Percentiles rank a stretch among this genome's conserved stretches.
Conservation (phyloP, 139 green algal genomes). For the Zygnema cylindricum region DNA sequence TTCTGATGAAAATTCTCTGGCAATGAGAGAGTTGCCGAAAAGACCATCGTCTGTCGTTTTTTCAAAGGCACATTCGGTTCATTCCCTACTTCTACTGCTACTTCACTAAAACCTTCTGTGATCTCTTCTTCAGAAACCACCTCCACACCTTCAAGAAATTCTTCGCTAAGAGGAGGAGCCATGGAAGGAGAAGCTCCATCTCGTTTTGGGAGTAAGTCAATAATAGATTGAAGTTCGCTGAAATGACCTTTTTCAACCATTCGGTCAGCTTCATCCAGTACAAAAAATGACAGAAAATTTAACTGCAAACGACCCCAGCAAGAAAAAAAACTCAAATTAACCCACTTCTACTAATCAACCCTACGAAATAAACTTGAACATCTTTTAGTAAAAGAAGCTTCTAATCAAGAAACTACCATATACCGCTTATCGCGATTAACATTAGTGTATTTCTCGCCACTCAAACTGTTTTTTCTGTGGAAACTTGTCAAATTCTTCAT, state of each 20-base stretch:
- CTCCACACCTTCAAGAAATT: constrained; percentile 22
- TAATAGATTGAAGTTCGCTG: constrained; percentile 83
- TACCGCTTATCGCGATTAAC: no score
- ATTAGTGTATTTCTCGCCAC: no score
- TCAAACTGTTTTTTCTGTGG: no score
- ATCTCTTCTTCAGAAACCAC: constrained; percentile 43
- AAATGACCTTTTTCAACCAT: constrained; percentile 87
- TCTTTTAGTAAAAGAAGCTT: no score
- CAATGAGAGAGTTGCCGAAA: constrained; percentile 94
- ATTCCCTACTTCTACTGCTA: constrained; percentile 63
- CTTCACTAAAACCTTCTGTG: constrained; percentile 13
- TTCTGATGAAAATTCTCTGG: constrained; percentile 65
- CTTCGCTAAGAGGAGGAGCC: not conserved
- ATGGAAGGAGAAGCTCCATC: not conserved
- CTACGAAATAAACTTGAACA: no score
- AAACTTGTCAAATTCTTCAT: no score
- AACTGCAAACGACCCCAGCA: constrained; percentile 43
- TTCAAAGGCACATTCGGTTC: constrained; percentile 27
- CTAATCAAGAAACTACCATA: no score
- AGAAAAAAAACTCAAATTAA: no score
- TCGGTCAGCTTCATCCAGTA: constrained; percentile 94
- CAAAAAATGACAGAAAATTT: constrained; percentile 78
- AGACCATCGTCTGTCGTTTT: constrained; percentile 89
- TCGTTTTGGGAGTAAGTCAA: constrained; percentile 72
- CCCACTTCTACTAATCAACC: no score